Percentiles rank a stretch among this genome's conserved stretches.
phyloP scores from a whole-genome alignment of 1,284 basidiomycete species.

The Fomitopsis palustris region DNA sequence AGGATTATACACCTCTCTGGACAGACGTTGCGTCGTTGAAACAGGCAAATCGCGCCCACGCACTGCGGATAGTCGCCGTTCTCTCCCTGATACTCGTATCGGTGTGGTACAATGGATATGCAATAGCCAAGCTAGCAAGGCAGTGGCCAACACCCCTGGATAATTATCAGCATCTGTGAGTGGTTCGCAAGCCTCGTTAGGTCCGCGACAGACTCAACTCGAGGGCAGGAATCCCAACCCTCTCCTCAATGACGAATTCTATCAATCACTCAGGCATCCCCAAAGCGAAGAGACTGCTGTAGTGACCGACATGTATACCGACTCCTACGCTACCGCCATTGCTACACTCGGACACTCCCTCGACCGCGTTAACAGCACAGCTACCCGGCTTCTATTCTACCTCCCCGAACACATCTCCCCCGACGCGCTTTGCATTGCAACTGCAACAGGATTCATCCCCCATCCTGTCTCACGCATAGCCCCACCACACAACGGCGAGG shows the following conservation, averaged over 20 bases:
- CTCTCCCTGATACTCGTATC: neutral
- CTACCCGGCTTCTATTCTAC: slow-evolving; percentile 36
- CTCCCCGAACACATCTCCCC: slow-evolving; percentile 36
- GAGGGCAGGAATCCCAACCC: slow-evolving; percentile 7
- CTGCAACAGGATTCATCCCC: slow-evolving; percentile 37
- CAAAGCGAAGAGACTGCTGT: slow-evolving; percentile 30
- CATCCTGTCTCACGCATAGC: slow-evolving; percentile 34
- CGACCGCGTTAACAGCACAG: slow-evolving; percentile 31
- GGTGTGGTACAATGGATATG: slow-evolving; percentile 1
- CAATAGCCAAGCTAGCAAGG: neutral
- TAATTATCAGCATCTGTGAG: slow-evolving; percentile 11
- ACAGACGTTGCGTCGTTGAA: neutral
- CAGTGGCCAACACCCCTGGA: slow-evolving; percentile 4
- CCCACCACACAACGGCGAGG: slow-evolving; percentile 33
- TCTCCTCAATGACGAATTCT: slow-evolving; percentile 3
- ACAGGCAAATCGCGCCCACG: slow-evolving; percentile 3
- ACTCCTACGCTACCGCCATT: slow-evolving; percentile 38
- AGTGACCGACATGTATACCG: slow-evolving; percentile 40
- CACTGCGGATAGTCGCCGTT: neutral
- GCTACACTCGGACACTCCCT: slow-evolving; percentile 42
- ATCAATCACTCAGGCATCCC: slow-evolving; percentile 1
- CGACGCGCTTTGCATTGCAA: slow-evolving; percentile 37
- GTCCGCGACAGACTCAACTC: neutral
- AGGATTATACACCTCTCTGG: slow-evolving; percentile 9
- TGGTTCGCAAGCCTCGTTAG: neutral